Conservation (phyloP, 331 rosid genomes). For the Stylosanthes scabra region DNA sequence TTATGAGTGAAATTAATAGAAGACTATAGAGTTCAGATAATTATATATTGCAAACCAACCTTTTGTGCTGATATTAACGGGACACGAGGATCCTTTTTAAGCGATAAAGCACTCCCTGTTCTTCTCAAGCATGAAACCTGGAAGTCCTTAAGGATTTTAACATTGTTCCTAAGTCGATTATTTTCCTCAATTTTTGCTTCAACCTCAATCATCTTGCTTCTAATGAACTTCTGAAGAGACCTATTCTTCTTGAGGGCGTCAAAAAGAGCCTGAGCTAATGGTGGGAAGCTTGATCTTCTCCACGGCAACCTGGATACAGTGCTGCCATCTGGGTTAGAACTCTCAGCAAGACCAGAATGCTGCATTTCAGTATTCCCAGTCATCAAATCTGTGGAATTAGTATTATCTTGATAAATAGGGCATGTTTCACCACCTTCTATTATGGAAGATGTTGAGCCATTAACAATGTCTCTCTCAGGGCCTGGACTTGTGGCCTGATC, state of each 20-base stretch:
- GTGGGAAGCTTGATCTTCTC: constrained; percentile 59
- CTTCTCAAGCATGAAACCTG: constrained; percentile 70
- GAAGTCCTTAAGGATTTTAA: constrained; percentile 82
- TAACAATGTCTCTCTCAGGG: constrained; percentile 37
- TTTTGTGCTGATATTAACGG: constrained; percentile 76
- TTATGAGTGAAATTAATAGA: constrained; percentile 26
- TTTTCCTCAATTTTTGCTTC: too few species aligned
- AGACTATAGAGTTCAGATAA: constrained; percentile 10
- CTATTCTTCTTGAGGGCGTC: constrained; percentile 87
- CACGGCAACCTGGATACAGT: constrained; percentile 43
- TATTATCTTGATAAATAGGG: constrained; percentile 38
- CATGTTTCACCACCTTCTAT: constrained; percentile 38
- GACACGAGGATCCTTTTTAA: constrained; percentile 70
- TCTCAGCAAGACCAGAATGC: constrained; percentile 37
- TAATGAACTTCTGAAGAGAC: constrained; percentile 64
- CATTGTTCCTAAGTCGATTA: constrained; percentile 56
- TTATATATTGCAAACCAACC: constrained; percentile 56
- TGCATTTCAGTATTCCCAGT: constrained; percentile 36
- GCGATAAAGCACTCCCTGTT: constrained; percentile 73
- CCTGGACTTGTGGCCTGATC: constrained; percentile 40
- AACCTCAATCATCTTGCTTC: constrained; percentile 66
- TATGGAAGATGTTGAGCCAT: constrained; percentile 32
- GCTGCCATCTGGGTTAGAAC: constrained; percentile 41
- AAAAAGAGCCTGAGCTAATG: constrained; percentile 64
- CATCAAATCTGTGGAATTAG: constrained; percentile 24